These are phyloP conservation scores for Tardiomyces depauwii DNA, from an alignment of 1,139 yeast species.

Conservation along the genomic window DNA sequence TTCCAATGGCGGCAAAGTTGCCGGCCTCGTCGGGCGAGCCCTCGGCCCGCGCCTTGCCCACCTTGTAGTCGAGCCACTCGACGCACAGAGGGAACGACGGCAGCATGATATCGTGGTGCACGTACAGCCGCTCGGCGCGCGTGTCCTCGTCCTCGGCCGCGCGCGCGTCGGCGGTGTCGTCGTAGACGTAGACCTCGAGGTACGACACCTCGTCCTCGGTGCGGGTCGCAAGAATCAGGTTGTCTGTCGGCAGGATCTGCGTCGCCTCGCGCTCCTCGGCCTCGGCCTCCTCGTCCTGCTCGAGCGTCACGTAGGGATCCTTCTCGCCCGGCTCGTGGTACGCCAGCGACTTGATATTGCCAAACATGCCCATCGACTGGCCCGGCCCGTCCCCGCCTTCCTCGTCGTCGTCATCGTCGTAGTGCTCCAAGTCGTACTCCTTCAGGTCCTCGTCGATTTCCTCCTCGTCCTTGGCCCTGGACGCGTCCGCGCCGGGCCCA, in stretches of 20 bases:
- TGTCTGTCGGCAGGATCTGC: constrained; percentile 84
- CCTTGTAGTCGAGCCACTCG: constrained; percentile 78
- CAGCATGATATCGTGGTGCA: constrained; percentile 93
- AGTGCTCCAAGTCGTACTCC: constrained; percentile 77
- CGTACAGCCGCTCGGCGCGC: constrained; percentile 63
- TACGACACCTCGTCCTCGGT: constrained; percentile 94
- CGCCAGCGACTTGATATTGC: constrained; percentile 34
- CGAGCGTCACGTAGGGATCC: constrained; percentile 65
- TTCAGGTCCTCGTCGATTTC: constrained; percentile 36
- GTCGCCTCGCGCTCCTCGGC: constrained; percentile 70
- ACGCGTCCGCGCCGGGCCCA: constrained; percentile 5
- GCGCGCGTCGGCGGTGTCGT: constrained; percentile 35
- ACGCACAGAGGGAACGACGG: constrained; percentile 96
- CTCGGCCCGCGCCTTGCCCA: constrained; percentile 17
- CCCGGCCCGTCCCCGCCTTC: constrained; percentile 41
- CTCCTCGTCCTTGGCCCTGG: constrained; percentile 14
- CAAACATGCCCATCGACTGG: constrained; percentile 31
- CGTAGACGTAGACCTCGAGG: constrained; percentile 87
- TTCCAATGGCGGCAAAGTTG: constrained; percentile 91
- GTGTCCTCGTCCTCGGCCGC: constrained; percentile 61
- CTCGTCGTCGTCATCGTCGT: constrained; percentile 63
- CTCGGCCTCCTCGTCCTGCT: constrained; percentile 43
- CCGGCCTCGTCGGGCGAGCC: constrained; percentile 44
- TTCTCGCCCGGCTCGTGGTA: constrained; percentile 50
- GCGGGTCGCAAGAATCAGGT: constrained; percentile 79